These are phyloP conservation scores for Aspergillus mulundensis DNA, from an alignment of 495 filamentous ascomycete species.

Conservation along the genomic window DNA sequence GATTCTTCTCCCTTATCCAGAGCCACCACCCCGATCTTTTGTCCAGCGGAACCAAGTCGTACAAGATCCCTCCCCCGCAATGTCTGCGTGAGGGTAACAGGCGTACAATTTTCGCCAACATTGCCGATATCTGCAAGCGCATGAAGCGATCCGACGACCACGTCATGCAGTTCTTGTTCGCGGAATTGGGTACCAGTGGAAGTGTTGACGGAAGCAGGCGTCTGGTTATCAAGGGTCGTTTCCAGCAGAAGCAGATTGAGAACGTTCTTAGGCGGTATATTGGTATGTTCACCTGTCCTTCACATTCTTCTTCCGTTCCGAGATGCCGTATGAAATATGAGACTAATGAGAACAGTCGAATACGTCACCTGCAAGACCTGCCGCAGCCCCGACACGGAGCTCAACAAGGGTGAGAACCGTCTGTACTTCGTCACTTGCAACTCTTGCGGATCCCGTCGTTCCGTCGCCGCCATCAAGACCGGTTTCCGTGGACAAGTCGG, in stretches of 20 bases:
- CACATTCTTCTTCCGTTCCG: not conserved
- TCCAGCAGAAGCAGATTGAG: constrained; percentile 98
- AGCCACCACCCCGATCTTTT: constrained; percentile 93
- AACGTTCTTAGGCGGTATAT: constrained; percentile 92
- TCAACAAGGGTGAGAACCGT: constrained; percentile 98
- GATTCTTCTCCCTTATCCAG: constrained; percentile 90
- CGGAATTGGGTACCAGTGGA: constrained; percentile 94
- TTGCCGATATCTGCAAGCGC: constrained; percentile 83
- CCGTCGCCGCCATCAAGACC: constrained; percentile 96
- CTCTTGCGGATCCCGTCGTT: constrained; percentile 84
- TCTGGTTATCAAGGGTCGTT: constrained; percentile 96
- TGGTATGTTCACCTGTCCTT: constrained; percentile 50
- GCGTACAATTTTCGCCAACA: constrained; percentile 99
- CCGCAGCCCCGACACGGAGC: constrained; percentile 87
- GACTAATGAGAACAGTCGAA: constrained; percentile 59
- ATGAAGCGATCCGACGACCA: constrained; percentile 98
- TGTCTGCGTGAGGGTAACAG: constrained; percentile 99
- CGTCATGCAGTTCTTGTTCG: constrained; percentile 94
- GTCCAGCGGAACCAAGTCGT: constrained; percentile 80
- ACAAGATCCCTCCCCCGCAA: constrained; percentile 99
- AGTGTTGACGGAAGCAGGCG: constrained; percentile 89
- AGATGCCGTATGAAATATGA: not conserved
- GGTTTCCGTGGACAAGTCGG: constrained; percentile 98
- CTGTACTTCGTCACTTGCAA: constrained; percentile 82
- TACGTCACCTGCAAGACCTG: constrained; percentile 99